Evolutionary conservation across 148 eudicot species (phyloP), one percentile per base, ranked within the genome.

Genomic region (Silene uniflora): DNA sequence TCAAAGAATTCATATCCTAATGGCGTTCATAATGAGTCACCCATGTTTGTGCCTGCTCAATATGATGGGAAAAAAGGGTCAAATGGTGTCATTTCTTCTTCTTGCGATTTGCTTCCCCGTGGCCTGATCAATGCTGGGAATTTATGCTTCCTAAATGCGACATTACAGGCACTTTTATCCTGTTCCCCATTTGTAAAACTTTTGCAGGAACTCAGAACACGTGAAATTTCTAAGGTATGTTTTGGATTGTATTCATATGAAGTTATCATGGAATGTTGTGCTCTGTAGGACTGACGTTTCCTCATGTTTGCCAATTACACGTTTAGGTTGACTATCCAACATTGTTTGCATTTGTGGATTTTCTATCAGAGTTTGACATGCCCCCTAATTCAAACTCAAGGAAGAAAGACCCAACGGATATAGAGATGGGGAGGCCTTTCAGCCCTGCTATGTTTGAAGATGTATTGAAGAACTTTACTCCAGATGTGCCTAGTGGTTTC

Each of bases 71-170:
- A 70, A 56, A 79, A 67, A 76, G 73, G 55, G 67, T 77, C 85
- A 62, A 90, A 87, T 77, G 88, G 91, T 52, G 78, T 78, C 68
- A 75, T 72, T 78, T 27, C 73, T 67, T 54, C 82, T 67, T 25
- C 68, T 55, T 61, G 67, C 71, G 85, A 83, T 22, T 88, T 95
- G 71, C 85, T 87, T 59, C 96, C 97, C 69, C 85, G 97, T 64
- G 98, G 98, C 46, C 87, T 95, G 83, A 83, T 92, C 83, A 95
- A 95, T 82, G 83, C 87, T 54, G 98, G 98, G 69, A 95, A 92
- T 80, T 75, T 92, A 7, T 95, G 98, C 85, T 95, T 95, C 83
- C 86, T 92, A 2, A 95, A 92, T 86, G 96, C 98, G 55, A 92
- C 96, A 54, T 78, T 92, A 73, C 98, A 95, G 80, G 96, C 98